A percentile compares a stretch with the other conserved stretches of the same genome.
Evolutionary conservation across 2,329 filamentous ascomycete species (phyloP).

Genomic region (Diaporthe humulicola): DNA sequence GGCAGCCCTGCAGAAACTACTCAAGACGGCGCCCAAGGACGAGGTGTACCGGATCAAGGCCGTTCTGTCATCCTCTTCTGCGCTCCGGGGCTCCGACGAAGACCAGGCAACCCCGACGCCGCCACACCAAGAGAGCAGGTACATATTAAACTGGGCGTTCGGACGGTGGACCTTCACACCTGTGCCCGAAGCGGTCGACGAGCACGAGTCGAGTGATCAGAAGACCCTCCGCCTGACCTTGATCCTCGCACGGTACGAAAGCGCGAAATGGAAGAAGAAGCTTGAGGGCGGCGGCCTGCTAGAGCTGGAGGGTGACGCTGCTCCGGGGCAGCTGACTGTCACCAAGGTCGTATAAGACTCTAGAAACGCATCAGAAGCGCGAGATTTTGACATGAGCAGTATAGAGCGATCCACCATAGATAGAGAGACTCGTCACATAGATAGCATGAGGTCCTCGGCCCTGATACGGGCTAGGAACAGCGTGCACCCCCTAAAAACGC

Average conservation of each 20-base stretch:
- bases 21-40: constrained; percentile 85
- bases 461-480: neutral
- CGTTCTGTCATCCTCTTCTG: constrained; percentile 62
- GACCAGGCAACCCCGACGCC: constrained; percentile 53
- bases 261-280: constrained; percentile 82
- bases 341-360: constrained; percentile 59
- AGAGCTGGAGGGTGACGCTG: constrained; percentile 58
- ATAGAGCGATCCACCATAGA: neutral
- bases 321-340: constrained; percentile 64
- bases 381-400: neutral
- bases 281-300: constrained; percentile 71
- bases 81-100: constrained; percentile 65
- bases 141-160: constrained; percentile 99
- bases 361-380: neutral
- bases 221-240: constrained; percentile 78
- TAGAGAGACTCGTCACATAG: neutral
- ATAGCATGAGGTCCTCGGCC: neutral
- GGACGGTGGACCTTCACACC: constrained; percentile 92
- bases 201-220: constrained; percentile 69
- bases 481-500: neutral
- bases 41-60: constrained; percentile 97
- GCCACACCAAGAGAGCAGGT: constrained; percentile 61
- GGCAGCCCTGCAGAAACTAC: constrained; percentile 74
- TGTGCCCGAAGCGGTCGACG: constrained; percentile 53
- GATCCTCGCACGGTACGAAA: constrained; percentile 80